phyloP scores from a whole-genome alignment of 768 basidiomycete species.

The Strobilomyces echinocephalus region DNA sequence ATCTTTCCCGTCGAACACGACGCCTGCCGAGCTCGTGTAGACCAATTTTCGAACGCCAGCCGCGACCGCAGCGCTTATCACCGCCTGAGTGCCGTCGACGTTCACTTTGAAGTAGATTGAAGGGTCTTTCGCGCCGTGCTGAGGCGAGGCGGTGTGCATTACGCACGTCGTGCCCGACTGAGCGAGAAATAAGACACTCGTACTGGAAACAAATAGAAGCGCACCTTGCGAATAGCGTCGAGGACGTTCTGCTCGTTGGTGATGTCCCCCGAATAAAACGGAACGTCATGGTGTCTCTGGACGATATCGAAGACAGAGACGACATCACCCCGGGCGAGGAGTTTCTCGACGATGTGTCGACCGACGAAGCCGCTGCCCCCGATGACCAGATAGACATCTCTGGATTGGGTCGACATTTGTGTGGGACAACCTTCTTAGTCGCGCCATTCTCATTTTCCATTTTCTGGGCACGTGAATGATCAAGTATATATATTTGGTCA shows the following conservation, averaged over 20 bases:
- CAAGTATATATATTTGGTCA: not conserved
- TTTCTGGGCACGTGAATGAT: constrained; percentile 7
- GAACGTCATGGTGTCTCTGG: constrained; percentile 80
- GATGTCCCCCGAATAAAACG: constrained; percentile 89
- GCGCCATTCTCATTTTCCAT: constrained; percentile 5
- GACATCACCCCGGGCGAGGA: constrained; percentile 71
- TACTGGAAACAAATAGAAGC: constrained; percentile 13
- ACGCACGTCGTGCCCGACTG: constrained; percentile 84
- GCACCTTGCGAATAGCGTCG: constrained; percentile 68
- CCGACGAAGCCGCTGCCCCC: constrained; percentile 94
- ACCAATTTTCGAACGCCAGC: constrained; percentile 80
- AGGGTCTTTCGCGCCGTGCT: constrained; percentile 61
- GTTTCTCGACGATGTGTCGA: constrained; percentile 82
- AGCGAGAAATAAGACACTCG: not conserved
- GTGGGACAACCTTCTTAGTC: not conserved
- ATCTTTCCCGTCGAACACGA: constrained; percentile 80
- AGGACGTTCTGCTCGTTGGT: constrained; percentile 69
- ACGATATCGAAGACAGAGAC: constrained; percentile 91
- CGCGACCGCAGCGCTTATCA: constrained; percentile 77
- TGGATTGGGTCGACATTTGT: constrained; percentile 23
- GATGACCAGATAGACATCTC: constrained; percentile 83
- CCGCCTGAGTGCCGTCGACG: constrained; percentile 81
- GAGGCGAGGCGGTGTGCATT: constrained; percentile 91
- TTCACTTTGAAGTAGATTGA: constrained; percentile 89
- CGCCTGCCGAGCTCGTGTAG: constrained; percentile 90